Conservation (phyloP, 331 rosid genomes). For the Malus hybrid region DNA sequence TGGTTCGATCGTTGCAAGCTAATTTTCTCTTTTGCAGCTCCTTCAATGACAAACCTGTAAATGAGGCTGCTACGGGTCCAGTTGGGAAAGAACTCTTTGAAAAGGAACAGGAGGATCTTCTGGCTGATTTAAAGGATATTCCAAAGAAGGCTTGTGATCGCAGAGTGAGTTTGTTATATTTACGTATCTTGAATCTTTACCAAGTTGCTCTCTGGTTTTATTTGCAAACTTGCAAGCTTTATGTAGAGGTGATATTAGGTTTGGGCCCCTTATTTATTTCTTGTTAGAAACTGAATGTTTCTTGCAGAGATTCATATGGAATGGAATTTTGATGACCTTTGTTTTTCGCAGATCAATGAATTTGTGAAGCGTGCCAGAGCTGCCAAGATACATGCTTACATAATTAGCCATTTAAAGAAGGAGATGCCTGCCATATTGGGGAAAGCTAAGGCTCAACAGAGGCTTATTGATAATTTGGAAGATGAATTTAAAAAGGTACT, state of each 20-base stretch:
- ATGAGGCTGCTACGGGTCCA: constrained; percentile 69
- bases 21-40: constrained; percentile 42
- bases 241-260: background rate
- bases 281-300: background rate
- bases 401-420: constrained; percentile 75
- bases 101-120: constrained; percentile 88
- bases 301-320: background rate
- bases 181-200: background rate
- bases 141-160: constrained; percentile 91
- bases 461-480: constrained; percentile 57
- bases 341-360: constrained; percentile 59
- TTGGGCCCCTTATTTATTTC: background rate
- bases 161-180: constrained; percentile 37
- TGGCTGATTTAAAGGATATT: constrained; percentile 74
- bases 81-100: constrained; percentile 78
- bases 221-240: background rate
- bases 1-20: background rate
- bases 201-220: background rate
- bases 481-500: constrained; percentile 78
- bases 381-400: constrained; percentile 80
- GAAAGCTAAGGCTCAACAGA: constrained; percentile 73
- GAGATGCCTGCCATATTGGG: constrained; percentile 92
- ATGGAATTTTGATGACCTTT: background rate
- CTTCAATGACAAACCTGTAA: constrained; percentile 79
- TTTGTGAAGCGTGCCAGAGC: constrained; percentile 87